Evolutionary conservation across 306 rosid genomes (phyloP), one percentile per base, ranked within the genome.

Genomic region (Cajanus cajan): DNA sequence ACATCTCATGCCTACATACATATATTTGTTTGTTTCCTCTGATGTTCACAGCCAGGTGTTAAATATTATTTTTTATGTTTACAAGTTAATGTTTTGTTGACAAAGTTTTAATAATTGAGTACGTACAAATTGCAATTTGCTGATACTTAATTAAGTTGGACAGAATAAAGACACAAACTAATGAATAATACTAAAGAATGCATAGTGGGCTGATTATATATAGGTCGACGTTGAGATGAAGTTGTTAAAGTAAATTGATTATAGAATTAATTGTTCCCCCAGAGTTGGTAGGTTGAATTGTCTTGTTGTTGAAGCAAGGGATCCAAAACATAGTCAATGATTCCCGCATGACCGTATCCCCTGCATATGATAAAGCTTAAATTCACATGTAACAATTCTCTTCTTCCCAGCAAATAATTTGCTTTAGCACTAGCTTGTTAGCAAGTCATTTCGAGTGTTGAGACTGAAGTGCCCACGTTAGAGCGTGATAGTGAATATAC

Each of bases 261-360:
- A 59, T 59, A 28, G 0, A 34, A 15, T 45, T 72, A 34, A 15
- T 45, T 72, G 71, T 57, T 31, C 16, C 76, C 43, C 57, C 44
- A 28, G 33, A 62, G 62, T 55, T 39, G 59, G 68, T 39, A 62
- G 68, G 59, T 22, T 55, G 40, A 36, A 82, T 14, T 33, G 52
- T 58, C 82, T 85, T 86, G 83, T 57, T 8, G 55, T 18, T 31
- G 66, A 86, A 82, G 85, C 57, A 82, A 82, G 68, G 88, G 78
- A 78, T 81, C 66, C 63, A 62, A 71, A 58, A 41, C 57, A 41
- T 0, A 76, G 80, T 82, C 83, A 86, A 66, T 75, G 71, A 76
- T 79, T 82, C 78, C 18, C 7, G 28, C 67, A 73, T 73, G 83
- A 85, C 88, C 82, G 55, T 51, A 84, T 80, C 84, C 41, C 84